Evolutionary conservation across 208 protist genomes (phyloP), one percentile per base, ranked within the genome.

Genomic region (Trypanosoma lewisi): DNA sequence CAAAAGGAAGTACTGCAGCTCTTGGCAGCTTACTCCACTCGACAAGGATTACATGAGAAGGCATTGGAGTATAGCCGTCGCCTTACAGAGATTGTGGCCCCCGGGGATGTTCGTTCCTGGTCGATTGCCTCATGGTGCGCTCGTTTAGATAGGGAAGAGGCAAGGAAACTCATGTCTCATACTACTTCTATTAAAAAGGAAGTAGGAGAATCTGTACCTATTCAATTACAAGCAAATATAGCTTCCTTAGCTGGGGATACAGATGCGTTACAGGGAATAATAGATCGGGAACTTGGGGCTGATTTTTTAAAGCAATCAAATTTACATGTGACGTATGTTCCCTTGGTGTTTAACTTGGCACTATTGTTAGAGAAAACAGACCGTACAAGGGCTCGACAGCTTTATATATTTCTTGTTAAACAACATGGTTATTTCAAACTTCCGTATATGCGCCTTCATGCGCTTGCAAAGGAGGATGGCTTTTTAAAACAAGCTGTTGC

Each of bases 401-500:
- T 93, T 8, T 93, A 95, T 69, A 73, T 83, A 34, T 84, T 82
- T 64, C 81, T 95, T 19, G 80, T 95, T n/a, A 89, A 91, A 60
- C 75, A 83, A 31, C 80, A 87, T 53, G 79, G 78, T 53, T 72
- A 69, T 74, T 92, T 93, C 47, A 50, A 56, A 2, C 60, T 77
- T 19, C 77, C 89, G 11, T 95, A 93, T 63, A 77, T 91, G 51
- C 85, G 89, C 23, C 72, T 95, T 14, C 64, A 89, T 68, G 44
- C 61, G 37, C 64, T 95, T 48, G 78, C 82, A n/a, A 80, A 76
- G 67, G 61, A 61, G 31, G 82, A 77, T 14, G 81, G 81, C 16
- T 66, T 77, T 36, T 49, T 75, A 27, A 69, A 73, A 57, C 80
- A 93, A 71, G 71, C 89, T n/a, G 78, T 93, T 27, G 74, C 79